Conservation (phyloP, 805 yeast species). For the Clavispora vitiphila region DNA sequence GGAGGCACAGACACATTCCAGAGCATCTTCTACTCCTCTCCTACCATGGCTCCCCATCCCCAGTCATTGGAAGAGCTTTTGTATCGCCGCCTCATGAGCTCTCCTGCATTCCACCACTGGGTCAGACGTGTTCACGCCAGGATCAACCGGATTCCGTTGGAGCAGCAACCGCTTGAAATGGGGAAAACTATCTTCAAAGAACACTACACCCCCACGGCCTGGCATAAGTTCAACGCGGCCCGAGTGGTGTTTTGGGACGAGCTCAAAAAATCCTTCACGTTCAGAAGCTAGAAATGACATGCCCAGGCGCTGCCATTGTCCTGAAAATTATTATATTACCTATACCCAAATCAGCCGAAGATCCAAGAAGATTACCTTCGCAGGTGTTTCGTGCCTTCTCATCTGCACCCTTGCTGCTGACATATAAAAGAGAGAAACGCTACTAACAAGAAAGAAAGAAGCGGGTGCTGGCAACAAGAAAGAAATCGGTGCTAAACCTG, state of each 20-base stretch:
- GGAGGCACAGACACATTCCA: too few relatives aligned
- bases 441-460: too few relatives aligned
- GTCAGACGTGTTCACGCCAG: slow-evolving; percentile 60
- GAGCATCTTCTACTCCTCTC: neutral
- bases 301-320: neutral
- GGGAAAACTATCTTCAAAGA: slow-evolving; percentile 19
- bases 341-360: neutral
- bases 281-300: slow-evolving; percentile 18
- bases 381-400: too few relatives aligned
- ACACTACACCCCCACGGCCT: slow-evolving; percentile 43
- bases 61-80: slow-evolving; percentile 17
- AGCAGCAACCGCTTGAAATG: slow-evolving; percentile 18
- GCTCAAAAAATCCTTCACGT: slow-evolving; percentile 48
- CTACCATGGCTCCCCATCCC: neutral
- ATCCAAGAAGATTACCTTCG: too few relatives aligned
- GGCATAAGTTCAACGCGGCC: slow-evolving; percentile 59
- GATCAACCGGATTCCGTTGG: slow-evolving; percentile 56
- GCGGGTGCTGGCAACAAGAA: too few relatives aligned
- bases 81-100: slow-evolving; percentile 43
- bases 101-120: slow-evolving; percentile 56
- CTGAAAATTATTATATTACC: neutral
- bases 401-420: too few relatives aligned
- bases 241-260: slow-evolving; percentile 58
- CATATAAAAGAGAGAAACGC: too few relatives aligned
- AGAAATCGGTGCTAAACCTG: too few relatives aligned